Conservation (phyloP, 495 filamentous ascomycete species). For the Talaromyces adpressus region DNA sequence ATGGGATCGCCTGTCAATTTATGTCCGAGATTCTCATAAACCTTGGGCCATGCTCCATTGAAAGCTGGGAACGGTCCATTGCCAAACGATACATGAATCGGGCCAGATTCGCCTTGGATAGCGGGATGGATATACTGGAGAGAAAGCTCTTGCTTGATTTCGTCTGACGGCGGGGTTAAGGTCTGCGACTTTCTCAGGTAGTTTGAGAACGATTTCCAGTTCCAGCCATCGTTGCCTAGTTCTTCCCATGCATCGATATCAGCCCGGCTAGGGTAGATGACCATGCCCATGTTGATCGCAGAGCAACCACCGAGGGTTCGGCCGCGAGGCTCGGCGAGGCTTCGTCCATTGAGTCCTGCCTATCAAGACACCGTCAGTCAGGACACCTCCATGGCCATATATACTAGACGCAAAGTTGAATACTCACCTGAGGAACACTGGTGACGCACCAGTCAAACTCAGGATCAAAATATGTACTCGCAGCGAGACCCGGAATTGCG, state of each 20-base stretch:
- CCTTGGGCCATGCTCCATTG: too few relatives aligned
- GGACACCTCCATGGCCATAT: too few relatives aligned
- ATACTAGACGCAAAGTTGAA: too few relatives aligned
- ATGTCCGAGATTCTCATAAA: too few relatives aligned
- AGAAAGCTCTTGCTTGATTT: conserved; percentile 9
- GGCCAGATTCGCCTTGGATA: conserved; percentile 15
- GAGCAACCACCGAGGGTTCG: conserved; percentile 49
- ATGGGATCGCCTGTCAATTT: too few relatives aligned
- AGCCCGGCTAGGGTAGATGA: conserved; percentile 29
- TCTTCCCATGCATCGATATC: conserved; percentile 41
- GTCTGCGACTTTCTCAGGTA: conserved; percentile 29
- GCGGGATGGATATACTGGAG: conserved; percentile 10
- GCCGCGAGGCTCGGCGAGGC: conserved; percentile 30
- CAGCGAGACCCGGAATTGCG: conserved; percentile 30
- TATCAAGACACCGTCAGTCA: conserved; percentile 5
- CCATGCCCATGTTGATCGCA: conserved; percentile 45
- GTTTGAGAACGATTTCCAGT: conserved; percentile 34
- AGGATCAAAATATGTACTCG: conserved; percentile 28
- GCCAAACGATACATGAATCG: conserved; percentile 19
- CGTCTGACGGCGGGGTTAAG: conserved; percentile 10
- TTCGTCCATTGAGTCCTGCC: conserved; percentile 18
- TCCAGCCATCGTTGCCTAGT: conserved; percentile 46
- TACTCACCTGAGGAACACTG: conserved; percentile 38
- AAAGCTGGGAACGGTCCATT: too few relatives aligned
- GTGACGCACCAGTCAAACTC: conserved; percentile 47